Evolutionary conservation across 345 rosid species (phyloP).

Genomic region (Pugionium dolabratum): DNA sequence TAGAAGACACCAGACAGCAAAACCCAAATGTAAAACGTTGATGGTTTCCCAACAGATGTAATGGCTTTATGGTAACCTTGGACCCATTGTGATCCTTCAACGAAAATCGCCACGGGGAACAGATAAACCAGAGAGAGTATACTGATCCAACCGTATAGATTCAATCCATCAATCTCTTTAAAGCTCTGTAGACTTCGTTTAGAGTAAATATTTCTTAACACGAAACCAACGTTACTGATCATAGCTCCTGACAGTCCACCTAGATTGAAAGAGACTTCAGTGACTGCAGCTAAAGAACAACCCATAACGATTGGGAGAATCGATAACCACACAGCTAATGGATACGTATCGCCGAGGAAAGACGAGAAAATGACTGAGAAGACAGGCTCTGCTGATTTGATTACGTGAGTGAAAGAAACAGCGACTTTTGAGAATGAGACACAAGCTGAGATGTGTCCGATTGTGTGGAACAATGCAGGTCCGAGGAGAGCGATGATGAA

Average conservation of each 20-base stretch:
- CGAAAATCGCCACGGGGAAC: conserved; percentile 79
- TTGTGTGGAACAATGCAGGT: conserved; percentile 92
- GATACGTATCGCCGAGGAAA: conserved; percentile 82
- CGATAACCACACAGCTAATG: conserved; percentile 85
- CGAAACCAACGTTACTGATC: conserved; percentile 94
- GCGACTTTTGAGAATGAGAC: conserved; percentile 98
- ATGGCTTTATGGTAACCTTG: conserved; percentile 82
- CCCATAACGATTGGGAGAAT: conserved; percentile 92
- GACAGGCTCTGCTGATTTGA: conserved; percentile 96
- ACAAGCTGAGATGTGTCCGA: conserved; percentile 96
- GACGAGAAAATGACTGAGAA: conserved; percentile 93
- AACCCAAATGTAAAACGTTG: conserved; percentile 87
- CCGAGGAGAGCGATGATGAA: conserved; percentile 89
- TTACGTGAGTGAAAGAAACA: conserved; percentile 95
- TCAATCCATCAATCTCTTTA: conserved; percentile 87
- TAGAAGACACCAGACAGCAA: conserved; percentile 81
- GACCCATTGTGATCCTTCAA: conserved; percentile 92
- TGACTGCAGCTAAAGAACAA: conserved; percentile 89
- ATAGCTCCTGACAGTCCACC: conserved; percentile 87
- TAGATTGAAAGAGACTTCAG: conserved; percentile 89
- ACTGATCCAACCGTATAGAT: conserved; percentile 83
- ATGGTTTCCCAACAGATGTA: conserved; percentile 59
- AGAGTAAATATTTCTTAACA: conserved; percentile 82
- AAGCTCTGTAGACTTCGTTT: conserved; percentile 75
- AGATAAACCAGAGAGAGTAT: conserved; percentile 71